Conservation (phyloP, 805 yeast species). For the Wickerhamiella parazyma region DNA sequence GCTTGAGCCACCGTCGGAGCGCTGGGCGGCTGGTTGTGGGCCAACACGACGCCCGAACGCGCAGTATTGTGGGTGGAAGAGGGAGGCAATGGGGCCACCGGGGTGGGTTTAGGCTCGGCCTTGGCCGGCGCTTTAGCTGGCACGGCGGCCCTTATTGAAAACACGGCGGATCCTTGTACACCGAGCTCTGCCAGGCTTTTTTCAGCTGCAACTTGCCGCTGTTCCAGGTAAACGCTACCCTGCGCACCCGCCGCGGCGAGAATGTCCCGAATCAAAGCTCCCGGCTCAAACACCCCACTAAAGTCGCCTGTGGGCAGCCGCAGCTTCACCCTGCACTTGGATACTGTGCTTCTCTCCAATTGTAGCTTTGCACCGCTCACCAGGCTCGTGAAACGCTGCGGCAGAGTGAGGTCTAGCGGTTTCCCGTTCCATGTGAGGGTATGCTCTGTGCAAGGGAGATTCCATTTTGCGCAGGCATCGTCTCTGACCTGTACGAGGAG, state of each 20-base stretch:
- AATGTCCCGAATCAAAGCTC: constrained; percentile 7
- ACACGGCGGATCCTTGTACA: constrained; percentile 3
- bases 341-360: constrained; percentile 1
- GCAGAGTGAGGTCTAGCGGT: constrained; percentile 16
- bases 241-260: constrained; percentile 9
- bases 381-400: constrained; percentile 16
- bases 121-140: not conserved
- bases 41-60: not conserved
- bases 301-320: constrained; percentile 14
- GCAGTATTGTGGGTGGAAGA: not conserved
- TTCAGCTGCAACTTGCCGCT: not conserved
- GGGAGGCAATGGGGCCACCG: not conserved
- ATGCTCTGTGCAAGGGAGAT: constrained; percentile 9
- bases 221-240: constrained; percentile 10
- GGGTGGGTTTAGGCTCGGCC: not conserved
- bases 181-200: constrained; percentile 11
- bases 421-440: constrained; percentile 14
- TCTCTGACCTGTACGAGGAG: constrained; percentile 14
- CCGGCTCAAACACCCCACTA: constrained; percentile 12
- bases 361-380: constrained; percentile 17
- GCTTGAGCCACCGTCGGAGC: constrained; percentile 43
- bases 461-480: constrained; percentile 13
- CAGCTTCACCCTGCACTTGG: constrained; percentile 15
- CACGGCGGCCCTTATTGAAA: not conserved
- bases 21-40: constrained; percentile 27